Conservation (phyloP, 2,329 filamentous ascomycete species). For the Colletotrichum caudatum region DNA sequence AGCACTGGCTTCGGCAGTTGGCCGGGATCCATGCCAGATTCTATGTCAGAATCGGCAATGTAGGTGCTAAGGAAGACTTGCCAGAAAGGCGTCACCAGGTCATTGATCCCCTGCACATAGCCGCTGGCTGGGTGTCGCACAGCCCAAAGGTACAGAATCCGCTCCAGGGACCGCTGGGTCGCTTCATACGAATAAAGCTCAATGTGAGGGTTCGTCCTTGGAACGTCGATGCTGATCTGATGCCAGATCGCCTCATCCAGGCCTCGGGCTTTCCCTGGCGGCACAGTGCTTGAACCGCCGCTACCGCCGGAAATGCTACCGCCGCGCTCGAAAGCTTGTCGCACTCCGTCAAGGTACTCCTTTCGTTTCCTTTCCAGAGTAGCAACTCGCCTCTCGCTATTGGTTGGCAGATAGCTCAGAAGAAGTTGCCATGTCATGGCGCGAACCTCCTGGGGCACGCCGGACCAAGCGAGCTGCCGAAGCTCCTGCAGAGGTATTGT, state of each 20-base stretch:
- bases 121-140: slow-evolving; percentile 97
- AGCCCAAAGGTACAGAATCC: slow-evolving; percentile 97
- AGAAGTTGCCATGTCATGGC: slow-evolving; percentile 99
- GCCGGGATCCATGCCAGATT: slow-evolving; percentile 95
- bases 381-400: slow-evolving; percentile 89
- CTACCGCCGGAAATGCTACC: slow-evolving; percentile 7
- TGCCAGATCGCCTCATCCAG: slow-evolving; percentile 99
- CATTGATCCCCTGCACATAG: slow-evolving; percentile 99
- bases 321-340: slow-evolving; percentile 76
- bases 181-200: slow-evolving; percentile 96
- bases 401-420: slow-evolving; percentile 95
- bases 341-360: slow-evolving; percentile 94
- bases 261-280: slow-evolving; percentile 67
- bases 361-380: slow-evolving; percentile 94
- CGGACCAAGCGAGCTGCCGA: slow-evolving; percentile 90
- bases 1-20: slow-evolving; percentile 91
- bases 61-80: slow-evolving; percentile 96
- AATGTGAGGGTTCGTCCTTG: slow-evolving; percentile 94
- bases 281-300: slow-evolving; percentile 55
- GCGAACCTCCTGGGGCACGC: slow-evolving; percentile 92
- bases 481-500: slow-evolving; percentile 89
- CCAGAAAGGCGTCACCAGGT: slow-evolving; percentile 97
- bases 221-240: slow-evolving; percentile 98
- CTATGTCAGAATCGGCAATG: slow-evolving; percentile 92
- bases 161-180: slow-evolving; percentile 92